Evolutionary conservation across 148 eudicot species (phyloP).

Genomic region (Cornus kousa): DNA sequence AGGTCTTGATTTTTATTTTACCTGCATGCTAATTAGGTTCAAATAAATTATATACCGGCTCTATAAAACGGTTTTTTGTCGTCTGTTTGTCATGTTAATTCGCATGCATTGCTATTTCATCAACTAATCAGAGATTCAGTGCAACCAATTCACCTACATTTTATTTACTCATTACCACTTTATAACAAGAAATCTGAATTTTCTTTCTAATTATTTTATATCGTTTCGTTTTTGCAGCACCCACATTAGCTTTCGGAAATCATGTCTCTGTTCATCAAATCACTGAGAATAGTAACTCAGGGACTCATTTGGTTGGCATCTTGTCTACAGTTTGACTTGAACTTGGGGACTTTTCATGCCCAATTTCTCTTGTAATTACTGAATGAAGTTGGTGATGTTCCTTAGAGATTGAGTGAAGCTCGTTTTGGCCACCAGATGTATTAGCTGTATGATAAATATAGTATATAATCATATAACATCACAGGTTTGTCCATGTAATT

Average conservation of each 20-base stretch:
- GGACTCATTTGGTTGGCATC: not conserved
- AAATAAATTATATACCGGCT: no score
- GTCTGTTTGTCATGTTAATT: not conserved
- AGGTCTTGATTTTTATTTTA: no score
- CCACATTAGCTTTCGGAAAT: constrained; percentile 14
- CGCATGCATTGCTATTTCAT: not conserved
- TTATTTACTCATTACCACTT: not conserved
- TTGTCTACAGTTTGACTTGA: not conserved
- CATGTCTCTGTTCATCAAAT: not conserved
- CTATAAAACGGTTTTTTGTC: not conserved
- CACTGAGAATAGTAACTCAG: constrained; percentile 4
- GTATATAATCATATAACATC: constrained; percentile 2
- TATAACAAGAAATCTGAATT: not conserved
- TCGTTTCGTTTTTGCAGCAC: constrained; percentile 21
- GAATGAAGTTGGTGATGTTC: not conserved
- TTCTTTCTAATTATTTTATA: not conserved
- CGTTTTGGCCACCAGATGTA: not conserved
- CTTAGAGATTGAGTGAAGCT: not conserved
- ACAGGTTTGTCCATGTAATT: constrained; percentile 4
- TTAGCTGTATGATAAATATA: constrained; percentile 8
- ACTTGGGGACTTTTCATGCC: not conserved
- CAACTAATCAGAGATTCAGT: not conserved
- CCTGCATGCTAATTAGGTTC: no score
- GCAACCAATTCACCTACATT: not conserved
- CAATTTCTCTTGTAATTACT: not conserved